phyloP scores from a whole-genome alignment of 306 rosid species.

The Citrullus amarus region DNA sequence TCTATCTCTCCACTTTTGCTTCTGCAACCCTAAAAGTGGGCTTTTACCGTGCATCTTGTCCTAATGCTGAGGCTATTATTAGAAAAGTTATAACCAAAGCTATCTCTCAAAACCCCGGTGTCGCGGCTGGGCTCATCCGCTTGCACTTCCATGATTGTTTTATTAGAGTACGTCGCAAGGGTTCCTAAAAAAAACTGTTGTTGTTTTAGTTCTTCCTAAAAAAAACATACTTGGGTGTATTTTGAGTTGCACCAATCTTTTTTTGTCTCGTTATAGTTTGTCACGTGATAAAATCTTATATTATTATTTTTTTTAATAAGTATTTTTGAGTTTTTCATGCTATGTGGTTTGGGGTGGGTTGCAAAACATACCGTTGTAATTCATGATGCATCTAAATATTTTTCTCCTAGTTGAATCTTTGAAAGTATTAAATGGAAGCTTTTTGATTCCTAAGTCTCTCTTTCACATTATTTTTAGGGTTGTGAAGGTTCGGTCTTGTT shows the following conservation, averaged over 20 bases:
- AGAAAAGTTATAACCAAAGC: slow-evolving; percentile 19
- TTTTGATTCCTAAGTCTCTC: neutral
- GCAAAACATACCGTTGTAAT: neutral
- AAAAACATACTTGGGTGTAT: too few species aligned
- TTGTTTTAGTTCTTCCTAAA: too few species aligned
- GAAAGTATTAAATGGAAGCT: too few species aligned
- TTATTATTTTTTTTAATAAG: too few species aligned
- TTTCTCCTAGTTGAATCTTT: too few species aligned
- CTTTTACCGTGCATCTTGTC: slow-evolving; percentile 19
- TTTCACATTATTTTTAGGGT: slow-evolving; percentile 6
- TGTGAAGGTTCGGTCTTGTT: slow-evolving; percentile 27
- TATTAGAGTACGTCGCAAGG: slow-evolving; percentile 14
- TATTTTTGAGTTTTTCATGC: neutral
- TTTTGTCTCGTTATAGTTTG: too few species aligned
- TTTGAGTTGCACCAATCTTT: too few species aligned
- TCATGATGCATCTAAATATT: neutral
- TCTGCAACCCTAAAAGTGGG: slow-evolving; percentile 10
- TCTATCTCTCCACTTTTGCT: neutral
- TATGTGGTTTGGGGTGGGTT: too few species aligned
- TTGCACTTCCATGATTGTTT: slow-evolving; percentile 41
- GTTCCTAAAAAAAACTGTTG: too few species aligned
- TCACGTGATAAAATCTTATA: too few species aligned
- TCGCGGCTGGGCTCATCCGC: slow-evolving; percentile 28
- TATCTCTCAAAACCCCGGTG: slow-evolving; percentile 18
- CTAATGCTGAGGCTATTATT: slow-evolving; percentile 20